phyloP scores from a whole-genome alignment of 2,329 filamentous ascomycete species.

The Nemania bipapillata region DNA sequence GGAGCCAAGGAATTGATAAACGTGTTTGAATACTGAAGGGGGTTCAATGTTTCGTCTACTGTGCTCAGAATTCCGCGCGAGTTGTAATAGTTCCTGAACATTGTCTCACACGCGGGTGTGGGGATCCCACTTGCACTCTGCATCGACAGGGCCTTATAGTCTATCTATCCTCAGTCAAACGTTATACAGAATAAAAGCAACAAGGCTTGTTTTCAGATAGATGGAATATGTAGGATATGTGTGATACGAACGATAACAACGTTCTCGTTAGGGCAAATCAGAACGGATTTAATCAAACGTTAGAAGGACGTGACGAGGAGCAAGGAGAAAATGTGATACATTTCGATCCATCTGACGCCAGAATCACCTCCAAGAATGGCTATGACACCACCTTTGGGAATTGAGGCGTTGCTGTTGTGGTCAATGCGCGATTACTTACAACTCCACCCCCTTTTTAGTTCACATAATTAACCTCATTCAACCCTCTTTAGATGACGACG shows the following conservation, averaged over 20 bases:
- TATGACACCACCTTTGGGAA: not conserved
- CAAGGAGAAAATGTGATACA: not conserved
- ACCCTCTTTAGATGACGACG: too few species aligned
- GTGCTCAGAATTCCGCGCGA: not conserved
- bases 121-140: not conserved
- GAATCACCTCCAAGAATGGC: not conserved
- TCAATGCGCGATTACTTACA: not conserved
- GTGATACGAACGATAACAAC: not conserved
- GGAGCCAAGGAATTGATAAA: conserved; percentile 11
- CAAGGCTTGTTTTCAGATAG: not conserved
- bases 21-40: conserved; percentile 14
- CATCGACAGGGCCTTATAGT: not conserved
- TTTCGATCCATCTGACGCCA: not conserved
- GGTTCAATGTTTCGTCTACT: not conserved
- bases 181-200: too few species aligned
- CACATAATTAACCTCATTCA: not conserved
- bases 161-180: conserved; percentile 1
- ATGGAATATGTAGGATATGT: not conserved
- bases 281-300: not conserved
- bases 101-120: conserved; percentile 27
- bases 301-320: not conserved
- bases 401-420: not conserved
- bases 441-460: not conserved
- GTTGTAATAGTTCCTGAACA: conserved; percentile 6
- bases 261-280: not conserved